Base-by-base conservation (phyloP, 345 rosid genomes). In the Pistacia atlantica region DNA sequence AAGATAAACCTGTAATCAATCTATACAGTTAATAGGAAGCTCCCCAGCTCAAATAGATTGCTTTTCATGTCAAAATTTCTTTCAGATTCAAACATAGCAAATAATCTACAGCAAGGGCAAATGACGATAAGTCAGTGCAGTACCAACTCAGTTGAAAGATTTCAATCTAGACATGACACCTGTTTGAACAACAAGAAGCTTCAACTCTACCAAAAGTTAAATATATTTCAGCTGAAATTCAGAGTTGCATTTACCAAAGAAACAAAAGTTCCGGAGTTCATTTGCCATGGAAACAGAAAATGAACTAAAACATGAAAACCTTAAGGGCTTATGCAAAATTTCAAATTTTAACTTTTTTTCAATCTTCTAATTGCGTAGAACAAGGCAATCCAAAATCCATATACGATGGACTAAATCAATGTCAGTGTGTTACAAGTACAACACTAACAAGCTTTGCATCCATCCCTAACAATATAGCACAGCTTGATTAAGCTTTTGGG, bases 1-100 rank as follows among this genome's bases (percentile, higher is more conserved):
- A 78, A 46, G 97, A 89, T 58, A 84, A 82, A 80, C 96, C 99
- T 93, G 88, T 59, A 80, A 73, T 79, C 2, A 18, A n/a, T 38
- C 61, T 72, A 38, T 45, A 57, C 20, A 5, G 35, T 79, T 35
- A 14, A 59, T 37, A 22, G 20, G 54, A 77, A 59, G 69, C 67
- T 59, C 56, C 11, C 9, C 76, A 67, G 35, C 49, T 65, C 11
- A 55, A 12, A 25, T 46, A 58, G 0, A 51, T 4, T 46, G 18
- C 0, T 35, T 14, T n/a, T 57, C 56, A 73, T 6, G 46, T 73
- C 11, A 68, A 1, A 9, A 66, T 61, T 3, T 61, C 74, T 51
- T 20, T 18, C 37, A n/a, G 33, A 25, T 46, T 37, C 46, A 25
- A 35, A 35, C 35, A 56, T 64, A 20, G 0, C 46, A 46, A n/a